Conservation (phyloP, 192 early-diverging fungal species). For the Entophlyctis luteolus region DNA sequence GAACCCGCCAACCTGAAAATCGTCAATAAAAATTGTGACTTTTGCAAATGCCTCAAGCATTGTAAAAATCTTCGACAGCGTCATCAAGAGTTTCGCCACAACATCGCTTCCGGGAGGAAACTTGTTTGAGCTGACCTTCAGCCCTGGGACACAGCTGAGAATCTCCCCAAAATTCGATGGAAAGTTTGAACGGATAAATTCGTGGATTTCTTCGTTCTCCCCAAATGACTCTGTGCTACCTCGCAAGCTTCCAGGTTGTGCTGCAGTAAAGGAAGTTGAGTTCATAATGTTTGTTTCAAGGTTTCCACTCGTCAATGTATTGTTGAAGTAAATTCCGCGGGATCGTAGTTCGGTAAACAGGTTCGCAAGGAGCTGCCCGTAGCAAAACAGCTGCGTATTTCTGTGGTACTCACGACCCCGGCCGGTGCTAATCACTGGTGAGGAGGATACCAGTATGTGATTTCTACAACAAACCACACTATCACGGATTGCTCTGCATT, state of each 20-base stretch:
- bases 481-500: background rate
- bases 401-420: background rate
- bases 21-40: background rate
- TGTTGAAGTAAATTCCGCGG: too few species aligned
- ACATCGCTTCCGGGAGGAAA: background rate
- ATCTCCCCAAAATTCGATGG: background rate
- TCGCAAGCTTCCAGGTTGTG: too few species aligned
- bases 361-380: background rate
- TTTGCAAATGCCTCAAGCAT: background rate
- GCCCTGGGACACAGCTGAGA: background rate
- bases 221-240: background rate
- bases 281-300: too few species aligned
- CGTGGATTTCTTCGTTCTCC: background rate
- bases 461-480: background rate
- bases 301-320: too few species aligned
- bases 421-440: background rate
- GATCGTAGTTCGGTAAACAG: background rate
- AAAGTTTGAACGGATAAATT: background rate
- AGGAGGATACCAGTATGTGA: too few species aligned
- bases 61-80: constrained; percentile 4
- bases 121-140: background rate
- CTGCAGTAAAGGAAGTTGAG: too few species aligned
- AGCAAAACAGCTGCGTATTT: background rate
- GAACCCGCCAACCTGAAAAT: background rate
- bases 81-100: background rate